Conservation (phyloP, 2,329 filamentous ascomycete species). For the Cryphonectria radicalis region DNA sequence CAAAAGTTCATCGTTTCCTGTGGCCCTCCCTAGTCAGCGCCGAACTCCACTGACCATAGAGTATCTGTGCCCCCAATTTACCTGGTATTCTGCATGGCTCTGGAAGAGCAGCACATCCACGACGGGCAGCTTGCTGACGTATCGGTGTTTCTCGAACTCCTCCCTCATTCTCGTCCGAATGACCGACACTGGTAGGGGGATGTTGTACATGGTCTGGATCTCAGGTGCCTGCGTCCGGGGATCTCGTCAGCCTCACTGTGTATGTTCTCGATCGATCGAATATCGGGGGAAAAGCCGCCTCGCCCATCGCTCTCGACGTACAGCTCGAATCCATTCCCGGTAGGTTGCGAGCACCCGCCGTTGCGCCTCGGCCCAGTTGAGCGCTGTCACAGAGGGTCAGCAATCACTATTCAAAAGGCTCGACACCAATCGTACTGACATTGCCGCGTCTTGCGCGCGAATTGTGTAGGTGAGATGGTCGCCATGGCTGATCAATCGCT, state of each 20-base stretch:
- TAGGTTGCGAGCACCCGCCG: conserved; percentile 86
- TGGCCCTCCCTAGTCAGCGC: conserved; percentile 19
- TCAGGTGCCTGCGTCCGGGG: conserved; percentile 76
- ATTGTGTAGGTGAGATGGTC: conserved; percentile 92
- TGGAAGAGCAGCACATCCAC: conserved; percentile 91
- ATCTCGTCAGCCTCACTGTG: conserved; percentile 18
- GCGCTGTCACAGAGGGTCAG: conserved; percentile 62
- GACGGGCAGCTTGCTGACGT: conserved; percentile 83
- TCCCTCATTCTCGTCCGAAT: conserved; percentile 94
- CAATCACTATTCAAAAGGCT: conserved; percentile 12
- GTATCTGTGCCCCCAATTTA: conserved; percentile 47
- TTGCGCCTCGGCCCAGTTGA: conserved; percentile 88
- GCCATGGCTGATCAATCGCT: conserved; percentile 58
- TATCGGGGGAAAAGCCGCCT: conserved; percentile 10
- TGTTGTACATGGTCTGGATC: conserved; percentile 95
- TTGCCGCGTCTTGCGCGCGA: conserved; percentile 78
- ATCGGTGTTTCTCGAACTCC: conserved; percentile 95
- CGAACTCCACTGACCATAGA: neutral
- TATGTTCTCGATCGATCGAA: neutral
- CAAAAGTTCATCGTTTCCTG: conserved; percentile 99
- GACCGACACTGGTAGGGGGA: conserved; percentile 83
- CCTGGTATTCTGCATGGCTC: conserved; percentile 93
- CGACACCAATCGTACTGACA: conserved; percentile 57
- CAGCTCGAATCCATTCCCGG: conserved; percentile 93
- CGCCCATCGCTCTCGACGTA: conserved; percentile 59